Conservation (phyloP, 2,329 filamentous ascomycete genomes). For the Tolypocladium tundrense region DNA sequence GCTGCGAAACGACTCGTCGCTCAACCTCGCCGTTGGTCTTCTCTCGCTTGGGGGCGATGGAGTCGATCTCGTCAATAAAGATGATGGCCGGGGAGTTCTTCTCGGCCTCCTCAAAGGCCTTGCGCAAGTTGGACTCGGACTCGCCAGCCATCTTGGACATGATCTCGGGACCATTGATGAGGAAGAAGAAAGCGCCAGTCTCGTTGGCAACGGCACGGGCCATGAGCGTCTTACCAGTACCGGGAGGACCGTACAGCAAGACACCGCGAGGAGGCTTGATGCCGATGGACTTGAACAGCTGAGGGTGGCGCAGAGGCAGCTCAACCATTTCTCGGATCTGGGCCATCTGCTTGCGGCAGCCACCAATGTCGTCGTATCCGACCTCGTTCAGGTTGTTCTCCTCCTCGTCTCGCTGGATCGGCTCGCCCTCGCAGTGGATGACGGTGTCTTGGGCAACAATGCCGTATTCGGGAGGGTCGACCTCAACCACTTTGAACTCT, state of each 20-base stretch:
- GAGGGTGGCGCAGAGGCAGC: constrained; percentile 88
- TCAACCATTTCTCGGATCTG: constrained; percentile 99
- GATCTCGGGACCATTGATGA: constrained; percentile 98
- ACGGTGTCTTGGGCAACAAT: constrained; percentile 98
- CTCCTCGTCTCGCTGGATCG: constrained; percentile 94
- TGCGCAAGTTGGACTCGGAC: constrained; percentile 94
- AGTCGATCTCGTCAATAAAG: constrained; percentile 99
- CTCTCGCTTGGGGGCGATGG: constrained; percentile 97
- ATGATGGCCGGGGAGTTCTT: constrained; percentile 99
- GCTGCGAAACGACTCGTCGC: constrained; percentile 94
- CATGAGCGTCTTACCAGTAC: constrained; percentile 99
- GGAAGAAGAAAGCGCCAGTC: constrained; percentile 97
- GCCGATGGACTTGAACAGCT: constrained; percentile 99
- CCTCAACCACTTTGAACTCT: constrained; percentile 98
- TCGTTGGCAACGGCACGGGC: constrained; percentile 97
- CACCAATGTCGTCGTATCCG: constrained; percentile 98
- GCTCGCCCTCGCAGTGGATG: constrained; percentile 85
- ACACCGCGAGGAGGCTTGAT: constrained; percentile 99
- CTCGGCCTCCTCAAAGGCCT: constrained; percentile 99
- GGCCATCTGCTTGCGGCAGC: constrained; percentile 99
- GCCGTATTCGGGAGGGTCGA: constrained; percentile 95
- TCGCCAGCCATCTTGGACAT: constrained; percentile 99
- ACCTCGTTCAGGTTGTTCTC: constrained; percentile 99
- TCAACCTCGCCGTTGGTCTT: constrained; percentile 99
- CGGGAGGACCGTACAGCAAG: constrained; percentile 88